Base-by-base conservation (phyloP, 2,329 filamentous ascomycete species). In the Emericellopsis atlantica region DNA sequence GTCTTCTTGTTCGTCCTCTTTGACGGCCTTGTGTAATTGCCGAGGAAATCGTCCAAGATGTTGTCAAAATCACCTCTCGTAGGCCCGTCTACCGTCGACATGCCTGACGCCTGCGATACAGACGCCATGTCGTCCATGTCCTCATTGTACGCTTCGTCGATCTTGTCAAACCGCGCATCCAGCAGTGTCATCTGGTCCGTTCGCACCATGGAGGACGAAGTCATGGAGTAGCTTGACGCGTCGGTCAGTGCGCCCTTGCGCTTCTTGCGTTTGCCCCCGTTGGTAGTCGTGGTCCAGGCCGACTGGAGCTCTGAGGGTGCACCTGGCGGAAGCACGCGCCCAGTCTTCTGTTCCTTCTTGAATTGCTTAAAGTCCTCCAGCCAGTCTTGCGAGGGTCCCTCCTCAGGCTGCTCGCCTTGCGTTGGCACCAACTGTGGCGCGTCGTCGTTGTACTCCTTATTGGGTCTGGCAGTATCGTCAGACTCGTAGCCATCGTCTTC, bases 1-100 rank as follows among this genome's bases (percentile, higher is more conserved):
- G 81, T 81, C 62, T 89, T 87, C 65, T 89, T 90, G 16, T 87
- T 74, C 10, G 71, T 67, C 57, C 79, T 81, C 65, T 87, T 88
- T 2, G 82, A 82, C 21, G 72, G 72, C 61, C 78, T 81, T 9
- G 76, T 76, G 55, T 85, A 82, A 29, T 70, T 79, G 8, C 79
- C 84, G 22, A 96, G 64, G 62, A 98, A 98, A 43, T 95, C 89
- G 55, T 96, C 90, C 70, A 98, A 79, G 56, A 96, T 87, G 45
- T 70, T 75, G 56, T 95, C 81, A 60, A 98, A 95, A 56, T 95
- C 89, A 32, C 72, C 67, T 36, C 87, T 70, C 32, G 86, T 65
- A 9, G 81, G 74, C 0, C 81, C 82, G 55, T 63, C 73, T 1
- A 85, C 79, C 46, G 76, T 81, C 2, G 81, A 86, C 41, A 73